phyloP scores from a whole-genome alignment of 192 early-diverging fungal species.

The Podila epicladia region DNA sequence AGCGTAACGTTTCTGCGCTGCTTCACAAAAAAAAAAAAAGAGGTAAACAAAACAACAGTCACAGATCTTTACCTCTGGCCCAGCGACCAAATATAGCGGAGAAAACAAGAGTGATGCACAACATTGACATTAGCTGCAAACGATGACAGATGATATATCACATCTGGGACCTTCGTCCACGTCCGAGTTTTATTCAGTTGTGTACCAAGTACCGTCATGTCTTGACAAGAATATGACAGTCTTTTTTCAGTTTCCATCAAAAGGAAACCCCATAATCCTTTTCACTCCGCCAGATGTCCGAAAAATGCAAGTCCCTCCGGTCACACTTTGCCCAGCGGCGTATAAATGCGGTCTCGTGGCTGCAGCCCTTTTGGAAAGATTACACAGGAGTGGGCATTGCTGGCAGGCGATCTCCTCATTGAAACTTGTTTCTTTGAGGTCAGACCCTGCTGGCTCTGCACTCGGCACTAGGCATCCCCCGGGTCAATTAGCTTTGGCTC shows the following conservation, averaged over 20 bases:
- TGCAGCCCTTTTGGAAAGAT: not conserved
- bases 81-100: too few relatives aligned
- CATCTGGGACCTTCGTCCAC: too few relatives aligned
- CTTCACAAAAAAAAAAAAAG: not conserved
- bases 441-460: constrained; percentile 40
- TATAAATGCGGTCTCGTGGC: not conserved
- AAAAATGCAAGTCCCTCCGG: not conserved
- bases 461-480: constrained; percentile 52
- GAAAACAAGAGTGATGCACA: too few relatives aligned
- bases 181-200: too few relatives aligned
- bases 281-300: too few relatives aligned
- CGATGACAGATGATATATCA: too few relatives aligned
- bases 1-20: not conserved
- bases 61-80: too few relatives aligned
- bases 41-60: constrained; percentile 7
- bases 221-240: too few relatives aligned
- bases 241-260: too few relatives aligned
- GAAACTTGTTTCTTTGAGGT: constrained; percentile 7
- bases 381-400: constrained; percentile 43
- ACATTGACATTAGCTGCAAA: too few relatives aligned
- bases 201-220: too few relatives aligned
- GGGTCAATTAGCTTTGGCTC: constrained; percentile 5
- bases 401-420: constrained; percentile 17
- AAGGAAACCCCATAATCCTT: too few relatives aligned
- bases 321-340: not conserved